Conservation (phyloP, 2,329 filamentous ascomycete species). For the Pochonia chlamydosporia region DNA sequence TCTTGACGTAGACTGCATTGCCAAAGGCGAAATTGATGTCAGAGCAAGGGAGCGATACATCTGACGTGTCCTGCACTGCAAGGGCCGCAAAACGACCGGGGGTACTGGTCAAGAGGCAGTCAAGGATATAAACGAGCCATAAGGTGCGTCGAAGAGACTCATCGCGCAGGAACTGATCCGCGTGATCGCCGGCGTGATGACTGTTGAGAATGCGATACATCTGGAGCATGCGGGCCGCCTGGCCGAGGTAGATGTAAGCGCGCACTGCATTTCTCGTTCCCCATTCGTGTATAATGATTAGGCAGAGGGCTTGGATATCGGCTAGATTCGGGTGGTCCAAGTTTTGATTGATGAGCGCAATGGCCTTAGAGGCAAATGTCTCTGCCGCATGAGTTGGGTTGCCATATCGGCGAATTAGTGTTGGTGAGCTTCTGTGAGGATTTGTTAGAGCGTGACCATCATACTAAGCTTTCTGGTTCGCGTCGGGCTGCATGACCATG, state of each 20-base stretch:
- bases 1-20: constrained; percentile 53
- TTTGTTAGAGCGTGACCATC: background rate
- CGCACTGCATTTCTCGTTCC: constrained; percentile 55
- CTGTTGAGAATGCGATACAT: constrained; percentile 57
- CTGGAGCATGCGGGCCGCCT: constrained; percentile 58
- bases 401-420: constrained; percentile 53
- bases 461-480: background rate
- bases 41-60: constrained; percentile 52
- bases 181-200: constrained; percentile 43
- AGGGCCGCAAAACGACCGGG: constrained; percentile 54
- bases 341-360: constrained; percentile 50
- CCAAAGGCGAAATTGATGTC: constrained; percentile 60
- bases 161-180: constrained; percentile 56
- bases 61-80: constrained; percentile 46
- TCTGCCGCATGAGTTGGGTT: constrained; percentile 50
- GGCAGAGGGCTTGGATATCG: constrained; percentile 56
- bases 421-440: constrained; percentile 44
- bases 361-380: constrained; percentile 53
- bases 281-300: constrained; percentile 59
- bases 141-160: constrained; percentile 56
- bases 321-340: constrained; percentile 54
- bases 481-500: background rate
- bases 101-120: constrained; percentile 57
- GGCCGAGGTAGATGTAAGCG: constrained; percentile 57
- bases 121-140: constrained; percentile 58